phyloP scores from a whole-genome alignment of 2,329 filamentous ascomycete genomes.

The Teratosphaeriaceae sp. region DNA sequence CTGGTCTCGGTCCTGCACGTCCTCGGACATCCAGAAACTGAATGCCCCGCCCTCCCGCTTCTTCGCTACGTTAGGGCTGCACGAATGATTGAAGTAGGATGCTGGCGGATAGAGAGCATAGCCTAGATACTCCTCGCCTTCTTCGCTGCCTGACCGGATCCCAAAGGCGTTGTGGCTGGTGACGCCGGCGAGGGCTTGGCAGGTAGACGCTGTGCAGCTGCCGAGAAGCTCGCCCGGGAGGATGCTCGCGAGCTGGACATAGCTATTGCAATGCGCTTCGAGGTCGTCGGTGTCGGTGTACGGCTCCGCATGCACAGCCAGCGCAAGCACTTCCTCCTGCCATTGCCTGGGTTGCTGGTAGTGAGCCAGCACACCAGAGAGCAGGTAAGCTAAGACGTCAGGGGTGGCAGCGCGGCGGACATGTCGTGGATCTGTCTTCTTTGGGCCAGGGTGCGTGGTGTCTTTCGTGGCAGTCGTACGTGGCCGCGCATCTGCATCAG shows the following conservation, averaged over 20 bases:
- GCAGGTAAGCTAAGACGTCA: slow-evolving; percentile 37
- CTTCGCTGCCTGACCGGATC: slow-evolving; percentile 34
- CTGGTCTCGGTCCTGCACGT: slow-evolving; percentile 35
- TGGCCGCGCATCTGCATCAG: not conserved
- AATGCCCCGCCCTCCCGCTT: slow-evolving; percentile 34
- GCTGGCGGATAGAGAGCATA: slow-evolving; percentile 42
- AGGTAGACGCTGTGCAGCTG: slow-evolving; percentile 28
- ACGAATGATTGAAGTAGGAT: slow-evolving; percentile 45
- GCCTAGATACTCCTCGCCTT: slow-evolving; percentile 43
- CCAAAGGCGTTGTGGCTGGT: slow-evolving; percentile 44
- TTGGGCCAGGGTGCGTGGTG: not conserved
- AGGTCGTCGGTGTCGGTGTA: slow-evolving; percentile 38
- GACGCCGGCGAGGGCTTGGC: slow-evolving; percentile 31
- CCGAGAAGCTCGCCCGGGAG: slow-evolving; percentile 32
- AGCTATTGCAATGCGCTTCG: slow-evolving; percentile 32
- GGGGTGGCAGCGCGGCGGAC: slow-evolving; percentile 13
- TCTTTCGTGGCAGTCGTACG: not conserved
- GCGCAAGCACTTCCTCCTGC: slow-evolving; percentile 27
- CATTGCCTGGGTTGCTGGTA: slow-evolving; percentile 26
- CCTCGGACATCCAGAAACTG: slow-evolving; percentile 33
- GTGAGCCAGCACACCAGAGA: slow-evolving; percentile 34
- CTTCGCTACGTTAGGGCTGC: slow-evolving; percentile 39
- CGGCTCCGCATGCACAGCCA: slow-evolving; percentile 36
- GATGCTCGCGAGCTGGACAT: slow-evolving; percentile 37
- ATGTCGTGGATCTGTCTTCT: not conserved